A percentile compares a stretch with the other conserved stretches of the same genome.
These are phyloP conservation scores for Pilatotrama ljubarskyi DNA, from an alignment of 768 basidiomycete species.

Conservation along the genomic window DNA sequence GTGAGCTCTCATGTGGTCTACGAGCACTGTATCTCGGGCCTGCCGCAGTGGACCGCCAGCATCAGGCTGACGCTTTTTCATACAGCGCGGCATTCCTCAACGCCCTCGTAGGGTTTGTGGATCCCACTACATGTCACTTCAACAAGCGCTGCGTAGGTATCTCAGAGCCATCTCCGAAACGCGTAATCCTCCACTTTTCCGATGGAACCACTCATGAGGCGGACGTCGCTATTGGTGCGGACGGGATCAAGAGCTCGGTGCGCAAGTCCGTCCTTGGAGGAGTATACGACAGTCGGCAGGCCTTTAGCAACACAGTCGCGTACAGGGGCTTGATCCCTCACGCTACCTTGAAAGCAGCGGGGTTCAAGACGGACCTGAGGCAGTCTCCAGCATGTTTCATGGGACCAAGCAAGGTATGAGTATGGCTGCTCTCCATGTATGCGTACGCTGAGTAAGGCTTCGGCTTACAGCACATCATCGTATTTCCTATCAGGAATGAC, in stretches of 20 bases:
- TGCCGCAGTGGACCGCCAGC: too few relatives aligned
- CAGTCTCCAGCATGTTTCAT: slow-evolving; percentile 42
- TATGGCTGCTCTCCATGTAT: background rate
- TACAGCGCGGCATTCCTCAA: slow-evolving; percentile 51
- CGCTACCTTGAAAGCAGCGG: slow-evolving; percentile 39
- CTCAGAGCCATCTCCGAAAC: slow-evolving; percentile 22
- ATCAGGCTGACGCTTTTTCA: background rate
- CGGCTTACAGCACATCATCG: background rate
- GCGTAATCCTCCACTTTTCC: slow-evolving; percentile 41
- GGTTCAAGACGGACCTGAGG: slow-evolving; percentile 42
- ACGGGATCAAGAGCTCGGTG: slow-evolving; percentile 38
- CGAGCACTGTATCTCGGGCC: background rate
- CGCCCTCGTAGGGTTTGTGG: slow-evolving; percentile 44
- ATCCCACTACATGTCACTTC: slow-evolving; percentile 45
- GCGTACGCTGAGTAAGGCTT: background rate
- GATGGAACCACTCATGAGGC: slow-evolving; percentile 48
- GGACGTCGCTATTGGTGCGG: slow-evolving; percentile 48
- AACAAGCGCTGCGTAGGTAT: slow-evolving; percentile 46
- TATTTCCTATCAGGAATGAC: slow-evolving; percentile 48
- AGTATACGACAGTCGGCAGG: slow-evolving; percentile 23
- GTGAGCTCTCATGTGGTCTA: too few relatives aligned
- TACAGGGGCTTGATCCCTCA: slow-evolving; percentile 50
- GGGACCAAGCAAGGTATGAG: slow-evolving; percentile 45
- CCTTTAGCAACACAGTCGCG: slow-evolving; percentile 49
- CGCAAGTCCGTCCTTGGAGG: slow-evolving; percentile 40